Evolutionary conservation across 805 yeast genomes (phyloP), one percentile per base, ranked within the genome.

Genomic region (Monosporozyma unispora): DNA sequence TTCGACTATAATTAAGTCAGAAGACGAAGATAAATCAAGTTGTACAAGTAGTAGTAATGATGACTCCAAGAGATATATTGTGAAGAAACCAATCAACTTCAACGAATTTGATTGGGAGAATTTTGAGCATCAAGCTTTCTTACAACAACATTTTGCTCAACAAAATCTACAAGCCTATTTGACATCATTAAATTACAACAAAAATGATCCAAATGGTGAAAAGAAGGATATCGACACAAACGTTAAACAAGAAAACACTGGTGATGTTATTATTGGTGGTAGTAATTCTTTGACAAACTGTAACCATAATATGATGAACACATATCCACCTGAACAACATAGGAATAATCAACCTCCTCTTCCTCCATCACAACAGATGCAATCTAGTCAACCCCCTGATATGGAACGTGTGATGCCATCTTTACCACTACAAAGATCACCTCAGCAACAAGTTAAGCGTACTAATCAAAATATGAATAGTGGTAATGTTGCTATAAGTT

Each of bases 41-140:
- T 19, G 27, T 19, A 41, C 21, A 11, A 43, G 46, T 12, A 29
- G 28, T 9, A 31, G 21, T 35, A n/a, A 23, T 22, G 48, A 47
- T 35, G 53, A 50, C 12, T 25, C 50, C 0, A 44, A 60, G 18
- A 56, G 55, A 45, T 65, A 59, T 48, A 58, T 64, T 37, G 66
- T 67, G 8, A 65, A 64, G 49, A 67, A 65, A 48, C 67, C 70
- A 3, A 49, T 61, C 3, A 61, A 59, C 22, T 52, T 57, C 7
- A 54, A 62, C 9, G 70, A 64, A 44, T 63, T 63, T 45, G 68
- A 66, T 44, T 66, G 70, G 70, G 59, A 58, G 48, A 58, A 54
- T 23, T 60, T 67, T 49, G 68, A 62, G 50, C 65, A 63, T 39
- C 68, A 64, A 48, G 69, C 69, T 2, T 60, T 61, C 49, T 53